Evolutionary conservation across 2,329 filamentous ascomycete genomes (phyloP), one percentile per base, ranked within the genome.

Genomic region (Aspergillus bombycis): DNA sequence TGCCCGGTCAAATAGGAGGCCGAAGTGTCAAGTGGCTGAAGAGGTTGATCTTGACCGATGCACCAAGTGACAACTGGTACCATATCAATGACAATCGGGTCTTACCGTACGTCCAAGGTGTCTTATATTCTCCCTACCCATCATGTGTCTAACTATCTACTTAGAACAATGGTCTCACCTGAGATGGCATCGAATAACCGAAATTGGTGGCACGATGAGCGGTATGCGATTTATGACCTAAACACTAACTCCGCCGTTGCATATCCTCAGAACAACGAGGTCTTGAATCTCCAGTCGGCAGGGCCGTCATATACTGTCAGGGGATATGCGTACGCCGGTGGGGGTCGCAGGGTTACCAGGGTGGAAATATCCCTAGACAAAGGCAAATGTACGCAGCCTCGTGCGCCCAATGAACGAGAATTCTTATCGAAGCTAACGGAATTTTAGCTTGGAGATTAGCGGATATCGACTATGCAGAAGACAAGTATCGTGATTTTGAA

Each of bases 61-160:
- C 84, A 28, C 93, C 93, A 0, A 96, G 93, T 73, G 90, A 94
- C 66, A 97, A 96, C 73, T 96, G 93, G 92, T 97, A 97, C 72
- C 94, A 97, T 77, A 93, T 96, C 66, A 94, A 95, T 77, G 94
- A 97, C 76, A 97, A 97, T 74, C 84, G 93, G 63, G 93, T 97
- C 1, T 80, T 97, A 45, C 94, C 94, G 68, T 84, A 70, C 72
- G 81, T 78, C 6, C 14, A 53, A 21, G 3, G 4, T 4, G 3
- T 46, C 10, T 2, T 12, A 28, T 21, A 5, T 19, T 45, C 43
- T 4, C 8, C 12, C 34, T 26, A 54, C 14, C 28, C 10, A 10
- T 61, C 14, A 21, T 16, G 11, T 55, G 36, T n/a, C 64, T 67
- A 28, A 65, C 64, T 64, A 7, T 36, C 12, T 23, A 11, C 3